Evolutionary conservation across 345 rosid genomes (phyloP), one percentile per base, ranked within the genome.

Genomic region (Psidium guajava): DNA sequence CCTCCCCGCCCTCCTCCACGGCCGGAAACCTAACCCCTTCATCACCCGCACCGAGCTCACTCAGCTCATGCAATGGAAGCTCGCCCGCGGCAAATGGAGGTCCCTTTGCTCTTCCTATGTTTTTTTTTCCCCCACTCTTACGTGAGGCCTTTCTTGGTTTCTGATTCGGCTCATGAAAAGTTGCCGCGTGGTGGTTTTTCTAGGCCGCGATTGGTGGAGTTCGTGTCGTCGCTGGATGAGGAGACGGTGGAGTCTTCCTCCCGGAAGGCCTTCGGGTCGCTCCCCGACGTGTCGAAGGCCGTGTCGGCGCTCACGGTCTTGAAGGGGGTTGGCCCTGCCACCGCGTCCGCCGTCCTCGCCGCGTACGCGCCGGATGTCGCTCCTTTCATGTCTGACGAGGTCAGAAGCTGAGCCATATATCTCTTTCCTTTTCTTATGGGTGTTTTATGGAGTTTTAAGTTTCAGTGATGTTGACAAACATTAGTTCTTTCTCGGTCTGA

Each of bases 61-160:
- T 83, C 91, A 91, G 86, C 95, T 95, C 88, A 93, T 97, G 97
- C 91, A 87, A 82, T 97, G 99, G 99, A 97, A 97, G 89, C 98
- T 95, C 88, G 88, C 97, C 32, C 98, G 99, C 51, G 98, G 98
- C 2, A 97, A 97, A 86, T 97, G 98, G 98, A 91, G 98, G 97
- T 94, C 57, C 54, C 47, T 25, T 18, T 12, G 21, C 28, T 3
- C 42, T 27, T 51, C 25, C 15, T 21, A n/a, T 42, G 50, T 51
- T 12, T 73, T 24, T 16, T 18, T 16, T 81, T 36, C 36, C 36
- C 36, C 36, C 36, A 20, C 1, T 81, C 55, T 24, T 50, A 81
- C 53, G 18, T 24, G 56, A 52, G 51, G 20, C 56, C 24, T 36
- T 69, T 52, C 56, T 54, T 40, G 84, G 47, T 27, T 32, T 74